Evolutionary conservation across 371 early-diverging fungal species (phyloP).

Genomic region (Mucor saturninus): DNA sequence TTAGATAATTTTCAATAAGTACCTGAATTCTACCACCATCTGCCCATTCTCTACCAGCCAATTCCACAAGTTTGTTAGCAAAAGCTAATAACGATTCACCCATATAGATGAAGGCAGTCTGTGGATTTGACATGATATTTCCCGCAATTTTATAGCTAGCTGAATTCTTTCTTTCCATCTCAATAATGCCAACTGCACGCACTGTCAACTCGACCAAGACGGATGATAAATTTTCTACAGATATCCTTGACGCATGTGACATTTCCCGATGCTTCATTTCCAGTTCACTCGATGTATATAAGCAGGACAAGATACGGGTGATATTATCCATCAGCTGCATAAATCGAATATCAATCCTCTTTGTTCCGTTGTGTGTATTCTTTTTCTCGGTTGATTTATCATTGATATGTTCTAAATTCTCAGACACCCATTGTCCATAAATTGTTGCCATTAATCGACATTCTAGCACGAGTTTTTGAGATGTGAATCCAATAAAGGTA

Average conservation of each 20-base stretch:
- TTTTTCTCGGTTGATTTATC: slow-evolving; percentile 22
- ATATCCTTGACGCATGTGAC: not conserved
- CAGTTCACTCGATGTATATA: slow-evolving; percentile 36
- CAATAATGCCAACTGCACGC: slow-evolving; percentile 44
- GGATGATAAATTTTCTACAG: slow-evolving; percentile 38
- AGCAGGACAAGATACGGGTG: slow-evolving; percentile 31
- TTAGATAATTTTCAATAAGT: not conserved
- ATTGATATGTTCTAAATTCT: slow-evolving; percentile 36
- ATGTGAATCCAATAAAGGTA: slow-evolving; percentile 39
- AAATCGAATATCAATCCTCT: slow-evolving; percentile 41
- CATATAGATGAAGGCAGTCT: slow-evolving; percentile 40
- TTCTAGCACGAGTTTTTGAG: slow-evolving; percentile 31
- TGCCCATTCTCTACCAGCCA: slow-evolving; percentile 37
- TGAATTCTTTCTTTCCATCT: slow-evolving; percentile 28
- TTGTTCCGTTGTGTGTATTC: not conserved
- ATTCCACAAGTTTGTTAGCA: slow-evolving; percentile 43
- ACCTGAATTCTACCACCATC: slow-evolving; percentile 43
- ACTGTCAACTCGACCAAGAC: slow-evolving; percentile 44
- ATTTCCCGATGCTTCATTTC: slow-evolving; percentile 8
- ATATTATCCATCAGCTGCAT: slow-evolving; percentile 51
- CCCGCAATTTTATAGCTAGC: slow-evolving; percentile 17
- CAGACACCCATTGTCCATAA: slow-evolving; percentile 46
- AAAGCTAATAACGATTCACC: slow-evolving; percentile 41
- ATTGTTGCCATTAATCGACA: slow-evolving; percentile 38
- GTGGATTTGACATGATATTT: slow-evolving; percentile 48